Evolutionary conservation across 2,329 filamentous ascomycete genomes (phyloP).

Genomic region (Escovopsis weberi): DNA sequence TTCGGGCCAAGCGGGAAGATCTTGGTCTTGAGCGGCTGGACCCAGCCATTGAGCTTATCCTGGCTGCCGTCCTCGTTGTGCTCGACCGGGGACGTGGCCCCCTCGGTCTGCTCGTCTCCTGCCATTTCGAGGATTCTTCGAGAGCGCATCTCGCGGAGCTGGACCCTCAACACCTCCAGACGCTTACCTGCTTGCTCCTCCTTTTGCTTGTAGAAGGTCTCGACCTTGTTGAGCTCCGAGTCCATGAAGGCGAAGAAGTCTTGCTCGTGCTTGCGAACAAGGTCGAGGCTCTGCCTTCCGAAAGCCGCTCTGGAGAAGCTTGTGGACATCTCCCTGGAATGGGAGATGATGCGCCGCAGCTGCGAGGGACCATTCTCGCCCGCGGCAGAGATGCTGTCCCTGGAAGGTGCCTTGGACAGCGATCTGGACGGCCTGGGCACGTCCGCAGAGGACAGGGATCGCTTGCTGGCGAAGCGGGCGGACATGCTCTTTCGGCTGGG

Average conservation of each 20-base stretch:
- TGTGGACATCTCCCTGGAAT: constrained; percentile 6
- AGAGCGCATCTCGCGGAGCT: constrained; percentile 88
- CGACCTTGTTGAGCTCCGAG: constrained; percentile 76
- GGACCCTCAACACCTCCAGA: constrained; percentile 56
- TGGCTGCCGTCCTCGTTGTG: constrained; percentile 9
- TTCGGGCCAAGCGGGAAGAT: constrained; percentile 45
- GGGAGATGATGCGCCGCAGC: constrained; percentile 22
- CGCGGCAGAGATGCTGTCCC: not conserved
- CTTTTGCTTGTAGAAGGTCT: constrained; percentile 75
- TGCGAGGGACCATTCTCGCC: constrained; percentile 14
- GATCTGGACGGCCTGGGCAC: not conserved
- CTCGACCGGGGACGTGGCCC: constrained; percentile 2
- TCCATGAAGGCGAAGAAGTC: constrained; percentile 84
- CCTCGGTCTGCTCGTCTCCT: constrained; percentile 19
- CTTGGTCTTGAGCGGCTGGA: constrained; percentile 38
- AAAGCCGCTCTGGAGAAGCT: constrained; percentile 8
- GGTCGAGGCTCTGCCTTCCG: constrained; percentile 29
- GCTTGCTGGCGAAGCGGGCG: constrained; percentile 11
- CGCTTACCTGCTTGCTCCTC: constrained; percentile 71
- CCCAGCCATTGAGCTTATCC: constrained; percentile 25
- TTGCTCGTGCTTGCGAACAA: constrained; percentile 58
- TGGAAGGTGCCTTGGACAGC: constrained; percentile 7
- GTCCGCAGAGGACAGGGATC: not conserved
- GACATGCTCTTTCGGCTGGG: constrained; percentile 8
- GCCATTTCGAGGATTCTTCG: constrained; percentile 60